Evolutionary conservation across 495 filamentous ascomycete species (phyloP), one percentile per base, ranked within the genome.

Genomic region (Talaromyces trachyspermus): DNA sequence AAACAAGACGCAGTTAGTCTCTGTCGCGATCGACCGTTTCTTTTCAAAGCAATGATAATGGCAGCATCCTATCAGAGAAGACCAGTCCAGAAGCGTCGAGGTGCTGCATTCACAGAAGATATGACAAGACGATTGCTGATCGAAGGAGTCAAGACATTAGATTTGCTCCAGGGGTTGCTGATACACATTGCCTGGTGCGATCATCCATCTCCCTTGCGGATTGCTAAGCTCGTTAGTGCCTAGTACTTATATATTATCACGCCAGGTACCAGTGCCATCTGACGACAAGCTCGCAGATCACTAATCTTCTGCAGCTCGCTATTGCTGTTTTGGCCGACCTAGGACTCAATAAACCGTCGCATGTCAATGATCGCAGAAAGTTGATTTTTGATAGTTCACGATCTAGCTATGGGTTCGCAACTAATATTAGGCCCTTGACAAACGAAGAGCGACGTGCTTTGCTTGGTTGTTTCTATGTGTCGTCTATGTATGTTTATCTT

Each of bases 161-260:
- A 47, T 22, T 24, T 52, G 3, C 43, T 51, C 8, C 41, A n/a
- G 22, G 43, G 43, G n/a, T 26, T 52, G 3, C 36, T 52, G 2
- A 37, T 52, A 8, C 49, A 52, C 15, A 24, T 42, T n/a, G 43
- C 49, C 10, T 52, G 49, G 49, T 41, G 47, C n/a, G 37, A 50
- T 29, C 46, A 46, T 8, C 43, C 5, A 46, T 18, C 15, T 38
- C n/a, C n/a, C n/a, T n/a, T n/a, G n/a, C n/a, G n/a, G n/a, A n/a
- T n/a, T n/a, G n/a, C n/a, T n/a, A n/a, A n/a, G n/a, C n/a, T n/a
- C n/a, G n/a, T n/a, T n/a, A n/a, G n/a, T n/a, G n/a, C n/a, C n/a
- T n/a, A n/a, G n/a, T 26, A 25, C 11, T 38, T 10, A 43, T 15
- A 17, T 2, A 10, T 12, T 24, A 22, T 18, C 27, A 43, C 12